A percentile compares a stretch with the other conserved stretches of the same genome.
phyloP scores from a whole-genome alignment of 2,329 filamentous ascomycete species.

The Akanthomyces dipterigenus region DNA sequence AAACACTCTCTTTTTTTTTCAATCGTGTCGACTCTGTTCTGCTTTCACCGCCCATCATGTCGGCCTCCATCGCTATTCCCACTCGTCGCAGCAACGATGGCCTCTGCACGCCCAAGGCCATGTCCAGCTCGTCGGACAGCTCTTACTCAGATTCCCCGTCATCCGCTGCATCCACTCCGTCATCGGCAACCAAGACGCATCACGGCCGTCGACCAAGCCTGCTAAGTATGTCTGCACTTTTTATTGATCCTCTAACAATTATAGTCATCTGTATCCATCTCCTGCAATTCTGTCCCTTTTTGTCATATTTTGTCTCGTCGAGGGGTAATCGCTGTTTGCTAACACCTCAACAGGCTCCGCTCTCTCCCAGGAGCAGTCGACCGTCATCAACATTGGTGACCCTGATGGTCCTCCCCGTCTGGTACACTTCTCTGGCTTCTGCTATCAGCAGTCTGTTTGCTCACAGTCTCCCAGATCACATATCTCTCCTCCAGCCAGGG shows the following conservation, averaged over 20 bases:
- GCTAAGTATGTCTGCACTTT: constrained; percentile 40
- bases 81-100: constrained; percentile 30
- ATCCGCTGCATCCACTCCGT: constrained; percentile 52
- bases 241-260: not conserved
- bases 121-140: constrained; percentile 38
- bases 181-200: constrained; percentile 41
- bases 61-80: constrained; percentile 65
- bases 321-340: not conserved
- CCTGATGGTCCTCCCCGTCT: constrained; percentile 65
- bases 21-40: not conserved
- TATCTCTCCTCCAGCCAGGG: constrained; percentile 75
- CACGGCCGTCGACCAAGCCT: constrained; percentile 56
- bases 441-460: not conserved
- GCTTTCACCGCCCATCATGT: constrained; percentile 38
- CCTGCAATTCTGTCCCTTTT: not conserved
- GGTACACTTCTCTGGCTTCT: constrained; percentile 38
- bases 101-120: constrained; percentile 37
- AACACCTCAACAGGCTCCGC: constrained; percentile 51
- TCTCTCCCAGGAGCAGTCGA: constrained; percentile 67
- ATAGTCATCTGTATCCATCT: not conserved
- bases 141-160: constrained; percentile 36
- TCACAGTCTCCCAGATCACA: constrained; percentile 52
- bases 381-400: constrained; percentile 72
- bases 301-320: not conserved
- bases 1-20: not conserved